Evolutionary conservation across 1,139 yeast species (phyloP), one percentile per base, ranked within the genome.

Genomic region (Hyphopichia khmerensis): DNA sequence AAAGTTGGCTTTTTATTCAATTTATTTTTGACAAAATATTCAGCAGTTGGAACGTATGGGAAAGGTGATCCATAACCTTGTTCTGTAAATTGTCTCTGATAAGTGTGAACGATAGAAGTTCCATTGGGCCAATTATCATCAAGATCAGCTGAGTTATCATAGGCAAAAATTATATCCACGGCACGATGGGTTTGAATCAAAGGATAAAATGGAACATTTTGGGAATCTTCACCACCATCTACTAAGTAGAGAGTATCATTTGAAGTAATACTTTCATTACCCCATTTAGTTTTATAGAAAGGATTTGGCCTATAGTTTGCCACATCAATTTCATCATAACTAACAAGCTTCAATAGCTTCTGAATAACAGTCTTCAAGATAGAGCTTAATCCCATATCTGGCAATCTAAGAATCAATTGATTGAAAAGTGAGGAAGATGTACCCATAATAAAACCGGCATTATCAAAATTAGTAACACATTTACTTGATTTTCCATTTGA

Each of bases 211-310:
- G 97, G 97, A 26, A 90, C 73, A 52, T 85, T 86, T 59, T 89
- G 93, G 13, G 61, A 64, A 64, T 87, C 96, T 62, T 85, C 91
- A 50, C 96, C 96, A 46, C 96, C 96, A 59, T 90, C 97, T n/a
- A 83, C 91, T 46, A 89, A 71, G 55, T 65, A 78, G 36, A 90
- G 70, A 3, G 77, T 67, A 5, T 75, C 72, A 53, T 61, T 57
- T 40, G 53, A 42, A 40, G 62, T 48, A 43, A 73, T 60, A 16
- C 55, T 50, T 7, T 45, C 47, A n/a, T 41, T 38, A 7, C 64
- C 61, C 24, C 39, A 48, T 6, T 50, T 49, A n/a, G 51, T 47
- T 3, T 56, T 49, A 39, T 50, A 54, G 50, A 71, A 72, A 7
- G 78, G 78, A 46, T 72, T 72, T 13, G 78, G 78, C 9, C 50